Base-by-base conservation (phyloP, 257 asterid genomes). In the Rhazya stricta region DNA sequence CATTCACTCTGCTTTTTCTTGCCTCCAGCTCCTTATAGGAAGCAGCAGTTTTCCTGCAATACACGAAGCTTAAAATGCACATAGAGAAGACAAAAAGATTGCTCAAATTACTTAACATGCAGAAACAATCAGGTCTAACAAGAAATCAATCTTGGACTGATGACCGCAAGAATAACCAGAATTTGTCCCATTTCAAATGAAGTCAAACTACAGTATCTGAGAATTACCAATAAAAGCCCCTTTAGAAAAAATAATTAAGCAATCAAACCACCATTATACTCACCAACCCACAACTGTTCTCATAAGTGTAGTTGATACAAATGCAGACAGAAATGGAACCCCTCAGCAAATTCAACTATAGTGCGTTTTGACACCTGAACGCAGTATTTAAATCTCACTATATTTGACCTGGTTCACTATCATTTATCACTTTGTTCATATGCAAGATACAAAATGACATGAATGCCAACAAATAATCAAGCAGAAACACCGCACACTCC, bases 11-110 rank as follows among this genome's bases (percentile, higher is more conserved):
- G 79, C 79, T 69, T 80, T 83, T 88, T 84, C 96, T 88, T 67
- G 87, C 84, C 88, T 87, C 97, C 65, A 94, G 88, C 80, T 94
- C 97, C 37, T 85, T 81, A 70, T 90, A 94, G 9, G 97, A 91
- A 67, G 84, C 77, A 71, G 86, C 85, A 37, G 81, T 82, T 74
- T 84, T 89, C 85, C 97, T 94, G 94, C 81, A 84, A 12, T 32
- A 27, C 1, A 56, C 23, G 57, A 45, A 50, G 13, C 48, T 13
- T 34, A 18, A 51, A 39, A 54, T 34, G 0, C n/a, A 21, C 37
- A 19, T 16, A 72, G 10, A 50, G 58, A 53, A 41, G 13, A 69
- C 4, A 45, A 5, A 32, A 27, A 0, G 6, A 36, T 9, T 27
- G 29, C 16, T 48, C 32, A 58, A 32, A 27, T 18, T 19, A 48